These are phyloP conservation scores for Colletotrichum lini DNA, from an alignment of 2,329 filamentous ascomycete species.

Conservation along the genomic window DNA sequence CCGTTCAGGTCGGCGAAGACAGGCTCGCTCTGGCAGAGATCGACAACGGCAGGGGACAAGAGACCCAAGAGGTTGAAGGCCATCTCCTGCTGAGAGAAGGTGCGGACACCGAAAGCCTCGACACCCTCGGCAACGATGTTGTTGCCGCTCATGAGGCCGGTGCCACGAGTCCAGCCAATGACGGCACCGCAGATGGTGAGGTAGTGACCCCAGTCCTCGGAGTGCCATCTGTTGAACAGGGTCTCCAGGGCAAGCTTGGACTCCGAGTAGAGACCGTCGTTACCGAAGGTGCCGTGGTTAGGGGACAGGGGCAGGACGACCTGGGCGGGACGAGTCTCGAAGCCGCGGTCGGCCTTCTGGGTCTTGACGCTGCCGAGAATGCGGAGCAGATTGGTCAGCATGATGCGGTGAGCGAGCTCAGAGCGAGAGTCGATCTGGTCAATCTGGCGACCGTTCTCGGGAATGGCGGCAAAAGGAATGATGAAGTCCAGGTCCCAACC, in stretches of 20 bases:
- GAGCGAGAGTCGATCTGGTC: constrained; percentile 97
- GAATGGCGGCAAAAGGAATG: constrained; percentile 96
- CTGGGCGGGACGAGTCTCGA: constrained; percentile 95
- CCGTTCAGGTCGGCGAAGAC: constrained; percentile 98
- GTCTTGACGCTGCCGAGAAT: constrained; percentile 91
- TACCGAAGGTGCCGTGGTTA: constrained; percentile 98
- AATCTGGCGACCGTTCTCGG: constrained; percentile 95
- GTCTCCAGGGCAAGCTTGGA: constrained; percentile 98
- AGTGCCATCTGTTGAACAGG: constrained; percentile 98
- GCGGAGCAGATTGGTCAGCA: constrained; percentile 96
- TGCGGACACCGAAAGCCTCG: constrained; percentile 95
- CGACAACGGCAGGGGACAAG: constrained; percentile 94
- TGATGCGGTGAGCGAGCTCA: constrained; percentile 97
- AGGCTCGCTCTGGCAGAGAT: constrained; percentile 94
- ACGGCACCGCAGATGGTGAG: constrained; percentile 98
- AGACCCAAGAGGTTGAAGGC: constrained; percentile 97
- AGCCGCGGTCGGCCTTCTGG: constrained; percentile 89
- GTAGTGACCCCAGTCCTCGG: constrained; percentile 97
- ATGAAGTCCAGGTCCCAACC: constrained; percentile 99
- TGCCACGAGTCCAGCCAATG: constrained; percentile 99
- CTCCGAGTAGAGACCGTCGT: constrained; percentile 97
- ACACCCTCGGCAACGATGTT: constrained; percentile 98
- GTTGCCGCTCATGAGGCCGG: constrained; percentile 97
- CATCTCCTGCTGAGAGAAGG: constrained; percentile 99
- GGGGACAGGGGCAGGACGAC: constrained; percentile 96